These are phyloP conservation scores for Lodderomyces beijingensis DNA, from an alignment of 1,139 yeast species.

Conservation along the genomic window DNA sequence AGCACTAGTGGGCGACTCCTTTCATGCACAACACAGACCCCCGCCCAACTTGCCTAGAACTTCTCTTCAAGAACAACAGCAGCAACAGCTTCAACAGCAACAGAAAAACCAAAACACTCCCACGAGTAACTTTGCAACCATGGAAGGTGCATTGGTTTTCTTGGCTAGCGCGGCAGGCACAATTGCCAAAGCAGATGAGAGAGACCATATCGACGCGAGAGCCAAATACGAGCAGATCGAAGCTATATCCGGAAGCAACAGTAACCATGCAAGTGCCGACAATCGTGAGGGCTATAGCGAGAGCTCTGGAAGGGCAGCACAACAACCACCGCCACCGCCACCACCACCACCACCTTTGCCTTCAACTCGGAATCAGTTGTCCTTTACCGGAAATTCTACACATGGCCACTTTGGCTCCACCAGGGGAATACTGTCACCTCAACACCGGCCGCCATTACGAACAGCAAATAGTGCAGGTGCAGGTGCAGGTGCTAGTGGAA, in stretches of 20 bases:
- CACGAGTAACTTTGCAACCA: slow-evolving; percentile 36
- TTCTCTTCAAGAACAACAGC: slow-evolving; percentile 3
- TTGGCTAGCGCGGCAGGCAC: slow-evolving; percentile 74
- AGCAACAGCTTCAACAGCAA: not conserved
- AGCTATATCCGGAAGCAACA: slow-evolving; percentile 11
- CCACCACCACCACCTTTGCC: no score
- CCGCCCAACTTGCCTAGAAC: not conserved
- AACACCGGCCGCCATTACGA: no score
- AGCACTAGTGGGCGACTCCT: not conserved
- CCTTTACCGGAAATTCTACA: not conserved
- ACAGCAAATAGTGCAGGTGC: not conserved
- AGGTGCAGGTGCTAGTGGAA: not conserved
- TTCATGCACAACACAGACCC: slow-evolving; percentile 1
- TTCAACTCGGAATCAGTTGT: not conserved
- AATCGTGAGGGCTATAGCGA: not conserved
- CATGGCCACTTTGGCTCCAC: not conserved
- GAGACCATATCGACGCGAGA: slow-evolving; percentile 65
- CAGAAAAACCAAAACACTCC: slow-evolving; percentile 1
- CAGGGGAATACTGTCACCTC: not conserved
- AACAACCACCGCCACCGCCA: no score
- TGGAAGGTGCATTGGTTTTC: slow-evolving; percentile 66
- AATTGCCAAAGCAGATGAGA: slow-evolving; percentile 61
- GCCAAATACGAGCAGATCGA: slow-evolving; percentile 49
- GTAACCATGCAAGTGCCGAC: slow-evolving; percentile 8
- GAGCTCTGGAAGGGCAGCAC: not conserved